phyloP scores from a whole-genome alignment of 805 yeast species.

The Yamadazyma kitorensis region DNA sequence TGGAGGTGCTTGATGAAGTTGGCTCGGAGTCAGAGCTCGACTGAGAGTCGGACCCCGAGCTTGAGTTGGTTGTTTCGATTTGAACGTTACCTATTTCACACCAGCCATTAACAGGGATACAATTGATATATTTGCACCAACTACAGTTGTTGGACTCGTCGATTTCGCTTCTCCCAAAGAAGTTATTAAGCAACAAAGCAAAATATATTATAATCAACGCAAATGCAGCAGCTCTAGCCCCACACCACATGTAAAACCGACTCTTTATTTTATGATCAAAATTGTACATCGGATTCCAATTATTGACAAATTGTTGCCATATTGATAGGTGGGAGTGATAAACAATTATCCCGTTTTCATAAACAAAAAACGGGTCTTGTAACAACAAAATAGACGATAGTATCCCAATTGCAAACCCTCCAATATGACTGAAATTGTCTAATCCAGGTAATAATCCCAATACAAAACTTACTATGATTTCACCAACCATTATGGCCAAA shows the following conservation, averaged over 20 bases:
- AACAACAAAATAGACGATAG: constrained; percentile 48
- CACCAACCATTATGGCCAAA: constrained; percentile 48
- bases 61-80: not conserved
- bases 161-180: constrained; percentile 27
- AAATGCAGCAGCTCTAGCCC: constrained; percentile 43
- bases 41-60: too few species aligned
- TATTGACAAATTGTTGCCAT: constrained; percentile 29
- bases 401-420: constrained; percentile 67
- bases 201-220: constrained; percentile 49
- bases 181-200: constrained; percentile 46
- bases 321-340: constrained; percentile 27
- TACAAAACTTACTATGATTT: constrained; percentile 56
- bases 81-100: constrained; percentile 49
- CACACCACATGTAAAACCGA: constrained; percentile 52
- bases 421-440: constrained; percentile 73
- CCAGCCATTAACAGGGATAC: constrained; percentile 71
- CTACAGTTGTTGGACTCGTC: constrained; percentile 51
- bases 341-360: constrained; percentile 36
- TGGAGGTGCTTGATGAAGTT: too few species aligned
- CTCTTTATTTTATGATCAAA: constrained; percentile 31
- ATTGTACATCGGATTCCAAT: constrained; percentile 40
- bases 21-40: too few species aligned
- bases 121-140: constrained; percentile 75
- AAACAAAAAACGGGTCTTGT: constrained; percentile 54
- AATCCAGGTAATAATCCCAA: constrained; percentile 70